A percentile compares a stretch with the other conserved stretches of the same genome.
These are phyloP conservation scores for Chaetomium cochliodes DNA, from an alignment of 495 filamentous ascomycete genomes.

Conservation along the genomic window DNA sequence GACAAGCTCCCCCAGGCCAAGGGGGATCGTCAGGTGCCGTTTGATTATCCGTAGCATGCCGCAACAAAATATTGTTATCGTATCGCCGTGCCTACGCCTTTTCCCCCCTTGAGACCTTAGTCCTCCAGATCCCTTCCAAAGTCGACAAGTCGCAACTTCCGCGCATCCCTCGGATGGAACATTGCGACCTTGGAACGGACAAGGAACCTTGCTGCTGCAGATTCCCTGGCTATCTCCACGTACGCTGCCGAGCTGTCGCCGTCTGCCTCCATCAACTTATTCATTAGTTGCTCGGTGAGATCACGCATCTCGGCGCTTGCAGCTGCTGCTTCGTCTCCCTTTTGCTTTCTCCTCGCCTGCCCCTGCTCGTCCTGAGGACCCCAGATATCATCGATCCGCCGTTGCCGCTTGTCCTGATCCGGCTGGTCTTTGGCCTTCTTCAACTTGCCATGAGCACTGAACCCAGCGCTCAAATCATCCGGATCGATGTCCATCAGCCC, in stretches of 20 bases:
- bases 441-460: slow-evolving; percentile 66
- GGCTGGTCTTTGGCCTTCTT: slow-evolving; percentile 57
- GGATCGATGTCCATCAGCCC: slow-evolving; percentile 62
- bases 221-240: slow-evolving; percentile 67
- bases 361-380: slow-evolving; percentile 42
- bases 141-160: slow-evolving; percentile 72
- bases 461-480: slow-evolving; percentile 61
- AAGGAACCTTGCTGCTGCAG: slow-evolving; percentile 78
- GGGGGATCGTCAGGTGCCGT: slow-evolving; percentile 16
- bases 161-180: slow-evolving; percentile 81
- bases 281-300: slow-evolving; percentile 62
- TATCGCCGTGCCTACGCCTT: slow-evolving; percentile 3
- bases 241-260: slow-evolving; percentile 60
- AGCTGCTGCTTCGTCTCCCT: slow-evolving; percentile 59
- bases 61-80: slow-evolving; percentile 12
- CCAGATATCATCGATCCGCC: slow-evolving; percentile 74
- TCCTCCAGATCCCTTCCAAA: slow-evolving; percentile 77
- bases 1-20: background rate
- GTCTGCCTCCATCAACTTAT: slow-evolving; percentile 60
- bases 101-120: slow-evolving; percentile 31
- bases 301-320: slow-evolving; percentile 66
- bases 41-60: slow-evolving; percentile 22
- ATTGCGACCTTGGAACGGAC: slow-evolving; percentile 81
- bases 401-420: slow-evolving; percentile 55
- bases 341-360: slow-evolving; percentile 30